A percentile compares a stretch with the other conserved stretches of the same genome.
Conservation (phyloP, 1,284 basidiomycete species). For the Inonotus obliquus region DNA sequence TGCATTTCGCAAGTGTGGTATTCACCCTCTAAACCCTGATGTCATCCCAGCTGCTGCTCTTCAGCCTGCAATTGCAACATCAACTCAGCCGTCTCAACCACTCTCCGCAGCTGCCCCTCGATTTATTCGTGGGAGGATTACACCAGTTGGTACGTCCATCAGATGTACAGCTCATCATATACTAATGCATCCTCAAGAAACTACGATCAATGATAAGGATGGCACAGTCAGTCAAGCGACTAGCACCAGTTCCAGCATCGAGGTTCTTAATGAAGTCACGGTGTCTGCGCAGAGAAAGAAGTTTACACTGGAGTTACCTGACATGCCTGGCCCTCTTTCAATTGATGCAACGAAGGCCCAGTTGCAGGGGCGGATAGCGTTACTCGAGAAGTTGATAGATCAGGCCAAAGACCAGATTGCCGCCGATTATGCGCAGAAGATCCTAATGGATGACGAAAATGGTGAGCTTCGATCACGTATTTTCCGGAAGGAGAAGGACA, state of each 20-base stretch:
- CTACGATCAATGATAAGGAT: neutral
- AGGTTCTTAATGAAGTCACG: neutral
- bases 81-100: neutral
- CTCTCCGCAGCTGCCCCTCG: neutral
- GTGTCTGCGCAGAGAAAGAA: neutral
- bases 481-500: neutral
- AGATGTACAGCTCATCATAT: neutral
- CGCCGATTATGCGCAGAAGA: neutral
- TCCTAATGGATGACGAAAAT: neutral
- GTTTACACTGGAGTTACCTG: neutral
- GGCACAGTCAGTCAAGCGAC: neutral
- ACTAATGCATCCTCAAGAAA: neutral
- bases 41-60: conserved; percentile 15
- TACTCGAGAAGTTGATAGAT: neutral
- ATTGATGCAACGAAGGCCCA: neutral
- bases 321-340: neutral
- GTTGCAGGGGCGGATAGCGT: neutral
- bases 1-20: conserved; percentile 27
- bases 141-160: neutral
- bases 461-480: neutral
- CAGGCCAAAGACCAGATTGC: neutral
- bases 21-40: conserved; percentile 23
- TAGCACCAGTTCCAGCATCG: too few relatives aligned
- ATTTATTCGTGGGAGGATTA: neutral
- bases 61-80: neutral